Percentiles rank a stretch among this genome's conserved stretches.
Conservation (phyloP, 148 eudicot species). For the Suaeda aralocaspica region DNA sequence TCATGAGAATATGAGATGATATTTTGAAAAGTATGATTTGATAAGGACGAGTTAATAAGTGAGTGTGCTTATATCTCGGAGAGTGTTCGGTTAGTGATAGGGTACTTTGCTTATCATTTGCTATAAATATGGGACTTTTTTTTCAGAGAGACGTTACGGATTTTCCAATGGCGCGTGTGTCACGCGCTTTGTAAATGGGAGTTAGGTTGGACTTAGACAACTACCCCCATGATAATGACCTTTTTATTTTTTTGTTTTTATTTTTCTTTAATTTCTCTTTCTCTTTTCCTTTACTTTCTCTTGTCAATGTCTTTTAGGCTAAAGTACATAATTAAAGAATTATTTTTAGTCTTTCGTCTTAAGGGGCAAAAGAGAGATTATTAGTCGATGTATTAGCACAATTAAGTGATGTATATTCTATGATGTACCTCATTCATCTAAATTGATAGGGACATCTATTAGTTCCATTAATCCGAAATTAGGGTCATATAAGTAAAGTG, state of each 20-base stretch:
- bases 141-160: slow-evolving; percentile 33
- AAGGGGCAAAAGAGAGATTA: too few relatives aligned
- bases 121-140: slow-evolving; percentile 14
- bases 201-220: slow-evolving; percentile 37
- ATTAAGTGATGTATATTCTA: too few relatives aligned
- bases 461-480: too few relatives aligned
- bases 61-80: not conserved
- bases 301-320: too few relatives aligned
- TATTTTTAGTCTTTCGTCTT: not conserved
- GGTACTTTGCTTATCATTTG: not conserved
- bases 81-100: slow-evolving; percentile 14
- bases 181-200: slow-evolving; percentile 17
- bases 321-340: not conserved
- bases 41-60: slow-evolving; percentile 26
- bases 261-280: not conserved
- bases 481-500: too few relatives aligned
- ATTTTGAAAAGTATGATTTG: not conserved
- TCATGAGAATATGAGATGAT: not conserved
- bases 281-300: too few relatives aligned
- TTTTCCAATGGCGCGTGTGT: slow-evolving; percentile 20
- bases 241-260: not conserved
- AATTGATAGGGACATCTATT: too few relatives aligned
- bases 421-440: too few relatives aligned
- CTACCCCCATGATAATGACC: slow-evolving; percentile 25
- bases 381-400: too few relatives aligned